Evolutionary conservation across 495 filamentous ascomycete species (phyloP).

Genomic region (Extremus antarcticus): DNA sequence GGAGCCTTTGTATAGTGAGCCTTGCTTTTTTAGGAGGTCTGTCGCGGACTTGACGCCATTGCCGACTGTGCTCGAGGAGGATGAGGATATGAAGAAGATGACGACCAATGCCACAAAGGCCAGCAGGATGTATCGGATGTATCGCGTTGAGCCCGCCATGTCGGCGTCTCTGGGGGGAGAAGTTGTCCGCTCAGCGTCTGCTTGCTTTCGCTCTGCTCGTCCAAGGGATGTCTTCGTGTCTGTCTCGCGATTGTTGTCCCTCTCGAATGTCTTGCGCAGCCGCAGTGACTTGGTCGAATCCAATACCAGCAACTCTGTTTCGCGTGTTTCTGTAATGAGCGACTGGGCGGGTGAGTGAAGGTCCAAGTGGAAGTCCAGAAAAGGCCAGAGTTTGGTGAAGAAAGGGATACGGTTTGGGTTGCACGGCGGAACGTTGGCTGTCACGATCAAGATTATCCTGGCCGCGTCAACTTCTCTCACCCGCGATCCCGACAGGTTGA

Average conservation of each 20-base stretch:
- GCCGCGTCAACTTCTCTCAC: not conserved
- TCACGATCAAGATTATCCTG: too few species aligned
- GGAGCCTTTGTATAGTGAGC: slow-evolving; percentile 8
- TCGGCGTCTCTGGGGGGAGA: not conserved
- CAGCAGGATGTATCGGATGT: slow-evolving; percentile 76
- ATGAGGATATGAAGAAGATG: slow-evolving; percentile 71
- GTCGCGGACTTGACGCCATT: slow-evolving; percentile 12
- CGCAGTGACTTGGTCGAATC: not conserved
- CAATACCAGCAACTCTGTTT: not conserved
- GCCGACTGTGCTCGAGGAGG: slow-evolving; percentile 30
- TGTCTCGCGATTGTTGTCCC: not conserved
- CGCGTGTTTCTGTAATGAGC: not conserved
- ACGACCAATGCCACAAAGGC: slow-evolving; percentile 68
- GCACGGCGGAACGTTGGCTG: too few species aligned
- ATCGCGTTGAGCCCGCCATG: slow-evolving; percentile 20
- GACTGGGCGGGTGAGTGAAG: not conserved
- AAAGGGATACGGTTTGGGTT: not conserved
- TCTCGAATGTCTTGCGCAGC: not conserved
- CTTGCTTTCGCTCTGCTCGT: not conserved
- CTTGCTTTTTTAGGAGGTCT: slow-evolving; percentile 17
- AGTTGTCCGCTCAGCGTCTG: not conserved
- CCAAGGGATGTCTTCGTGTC: not conserved
- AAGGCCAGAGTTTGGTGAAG: too few species aligned
- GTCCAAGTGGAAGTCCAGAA: too few species aligned
- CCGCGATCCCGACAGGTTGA: too few species aligned